Percentiles rank a stretch among this genome's conserved stretches.
Conservation (phyloP, 441 rosid genomes). For the Bocquillonia castaneifolia region DNA sequence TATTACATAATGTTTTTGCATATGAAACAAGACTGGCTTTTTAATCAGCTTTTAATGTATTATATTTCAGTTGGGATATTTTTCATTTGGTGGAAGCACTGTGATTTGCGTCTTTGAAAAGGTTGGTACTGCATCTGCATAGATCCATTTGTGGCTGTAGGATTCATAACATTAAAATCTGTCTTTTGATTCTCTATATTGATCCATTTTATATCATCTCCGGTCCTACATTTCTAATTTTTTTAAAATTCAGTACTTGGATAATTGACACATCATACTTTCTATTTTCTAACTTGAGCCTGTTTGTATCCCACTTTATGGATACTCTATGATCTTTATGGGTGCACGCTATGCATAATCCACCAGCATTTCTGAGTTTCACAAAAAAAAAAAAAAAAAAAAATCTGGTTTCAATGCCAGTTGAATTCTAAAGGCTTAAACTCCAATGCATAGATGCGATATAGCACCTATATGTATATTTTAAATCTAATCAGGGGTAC, state of each 20-base stretch:
- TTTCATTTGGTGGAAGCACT: constrained; percentile 95
- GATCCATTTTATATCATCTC: no score
- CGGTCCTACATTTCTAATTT: not conserved
- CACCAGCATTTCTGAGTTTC: not conserved
- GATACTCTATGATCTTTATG: not conserved
- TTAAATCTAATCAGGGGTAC: not conserved
- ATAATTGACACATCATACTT: not conserved
- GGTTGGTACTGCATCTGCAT: constrained; percentile 42
- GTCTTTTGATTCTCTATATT: not conserved
- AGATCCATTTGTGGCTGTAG: not conserved
- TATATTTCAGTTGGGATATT: constrained; percentile 70
- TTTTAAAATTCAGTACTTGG: not conserved
- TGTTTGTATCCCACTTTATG: not conserved
- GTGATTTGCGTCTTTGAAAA: constrained; percentile 82
- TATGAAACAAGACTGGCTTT: constrained; percentile 4
- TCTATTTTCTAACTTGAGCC: not conserved
- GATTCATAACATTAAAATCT: not conserved
- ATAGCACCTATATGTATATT: not conserved
- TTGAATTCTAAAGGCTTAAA: not conserved
- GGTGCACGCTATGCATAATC: not conserved
- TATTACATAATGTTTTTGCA: not conserved
- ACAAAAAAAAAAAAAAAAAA: no score
- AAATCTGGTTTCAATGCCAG: not conserved
- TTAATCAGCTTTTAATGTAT: constrained; percentile 19
- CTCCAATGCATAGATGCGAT: not conserved